A percentile compares a stretch with the other conserved stretches of the same genome.
These are phyloP conservation scores for Diaporthe nobilis DNA, from an alignment of 2,329 filamentous ascomycete species.

Conservation along the genomic window DNA sequence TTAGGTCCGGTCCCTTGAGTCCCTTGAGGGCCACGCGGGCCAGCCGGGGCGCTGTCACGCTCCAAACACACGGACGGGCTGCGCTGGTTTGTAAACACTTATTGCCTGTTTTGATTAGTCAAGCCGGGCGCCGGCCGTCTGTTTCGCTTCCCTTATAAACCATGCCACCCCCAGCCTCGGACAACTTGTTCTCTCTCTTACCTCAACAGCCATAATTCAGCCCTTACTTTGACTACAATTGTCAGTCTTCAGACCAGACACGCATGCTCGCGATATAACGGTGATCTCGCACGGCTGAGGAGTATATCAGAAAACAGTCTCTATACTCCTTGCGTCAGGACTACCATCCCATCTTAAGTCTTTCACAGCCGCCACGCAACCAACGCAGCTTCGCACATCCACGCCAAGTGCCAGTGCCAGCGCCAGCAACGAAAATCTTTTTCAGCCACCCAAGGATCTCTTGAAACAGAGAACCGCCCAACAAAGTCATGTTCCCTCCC, in stretches of 20 bases:
- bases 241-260: conserved; percentile 35
- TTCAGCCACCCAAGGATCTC: not conserved
- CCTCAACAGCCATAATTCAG: conserved; percentile 23
- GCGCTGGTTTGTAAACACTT: conserved; percentile 6
- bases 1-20: not conserved
- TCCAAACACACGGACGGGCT: not conserved
- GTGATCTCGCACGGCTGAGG: conserved; percentile 70
- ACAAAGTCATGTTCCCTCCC: conserved; percentile 67
- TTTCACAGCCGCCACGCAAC: conserved; percentile 37
- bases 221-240: conserved; percentile 1
- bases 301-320: conserved; percentile 70
- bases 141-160: conserved; percentile 35
- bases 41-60: conserved; percentile 11
- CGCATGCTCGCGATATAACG: conserved; percentile 54
- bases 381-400: not conserved
- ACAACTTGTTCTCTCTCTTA: conserved; percentile 26
- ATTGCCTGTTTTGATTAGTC: conserved; percentile 27
- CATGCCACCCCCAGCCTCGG: conserved; percentile 1
- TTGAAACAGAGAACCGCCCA: conserved; percentile 22
- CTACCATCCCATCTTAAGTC: conserved; percentile 46
- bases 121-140: conserved; percentile 26
- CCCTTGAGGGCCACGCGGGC: conserved; percentile 4
- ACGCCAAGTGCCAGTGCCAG: conserved; percentile 19
- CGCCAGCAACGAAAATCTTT: not conserved
- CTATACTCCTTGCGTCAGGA: conserved; percentile 77